phyloP scores from a whole-genome alignment of 140 eudicot species.

The Senecio squalidus region DNA sequence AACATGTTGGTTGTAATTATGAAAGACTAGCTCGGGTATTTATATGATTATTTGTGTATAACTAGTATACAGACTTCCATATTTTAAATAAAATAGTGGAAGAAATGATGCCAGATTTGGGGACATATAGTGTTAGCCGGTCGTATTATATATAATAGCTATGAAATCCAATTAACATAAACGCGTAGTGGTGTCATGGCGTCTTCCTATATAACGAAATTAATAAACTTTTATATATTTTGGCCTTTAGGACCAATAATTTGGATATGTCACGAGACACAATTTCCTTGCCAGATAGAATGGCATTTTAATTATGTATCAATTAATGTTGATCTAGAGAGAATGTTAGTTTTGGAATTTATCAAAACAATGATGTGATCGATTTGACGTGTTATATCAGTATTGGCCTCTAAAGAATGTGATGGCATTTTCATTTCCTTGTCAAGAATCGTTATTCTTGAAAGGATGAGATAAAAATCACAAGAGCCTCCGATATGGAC shows the following conservation, averaged over 20 bases:
- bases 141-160: too few relatives aligned
- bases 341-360: constrained; percentile 23
- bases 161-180: too few relatives aligned
- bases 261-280: constrained; percentile 8
- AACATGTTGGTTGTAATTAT: too few relatives aligned
- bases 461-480: constrained; percentile 12
- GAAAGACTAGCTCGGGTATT: too few relatives aligned
- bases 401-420: constrained; percentile 17
- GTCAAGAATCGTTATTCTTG: constrained; percentile 14
- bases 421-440: constrained; percentile 19
- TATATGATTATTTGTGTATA: too few relatives aligned
- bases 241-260: neutral
- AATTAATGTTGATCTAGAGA: constrained; percentile 15
- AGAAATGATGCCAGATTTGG: too few relatives aligned
- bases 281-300: neutral
- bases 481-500: constrained; percentile 2
- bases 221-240: neutral
- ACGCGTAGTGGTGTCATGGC: neutral
- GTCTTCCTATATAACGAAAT: neutral
- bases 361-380: constrained; percentile 17
- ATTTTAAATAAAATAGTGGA: too few relatives aligned
- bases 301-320: constrained; percentile 16
- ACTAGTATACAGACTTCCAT: too few relatives aligned
- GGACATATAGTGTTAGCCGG: too few relatives aligned
- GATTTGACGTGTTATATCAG: constrained; percentile 17